Evolutionary conservation across 192 early-diverging fungal species (phyloP).

Genomic region (Coemansia sp.): DNA sequence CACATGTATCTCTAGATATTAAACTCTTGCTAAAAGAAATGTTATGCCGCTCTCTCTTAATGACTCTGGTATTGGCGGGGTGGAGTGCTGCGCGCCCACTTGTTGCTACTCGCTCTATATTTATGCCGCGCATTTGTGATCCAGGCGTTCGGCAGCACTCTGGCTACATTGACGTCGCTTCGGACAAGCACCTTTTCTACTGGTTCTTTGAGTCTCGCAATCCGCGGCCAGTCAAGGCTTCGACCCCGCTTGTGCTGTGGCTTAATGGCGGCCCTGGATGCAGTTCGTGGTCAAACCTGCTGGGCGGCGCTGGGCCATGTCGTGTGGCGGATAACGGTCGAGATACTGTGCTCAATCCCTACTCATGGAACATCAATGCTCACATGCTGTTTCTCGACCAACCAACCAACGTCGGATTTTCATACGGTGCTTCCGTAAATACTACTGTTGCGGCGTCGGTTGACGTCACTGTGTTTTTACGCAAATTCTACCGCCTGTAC

Average conservation of each 20-base stretch:
- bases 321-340: slow-evolving; percentile 71
- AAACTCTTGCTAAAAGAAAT: background rate
- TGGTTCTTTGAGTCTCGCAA: slow-evolving; percentile 95
- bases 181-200: slow-evolving; percentile 83
- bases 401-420: slow-evolving; percentile 89
- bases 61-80: background rate
- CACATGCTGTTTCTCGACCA: slow-evolving; percentile 83
- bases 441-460: slow-evolving; percentile 72
- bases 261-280: slow-evolving; percentile 87
- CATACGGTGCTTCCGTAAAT: slow-evolving; percentile 72
- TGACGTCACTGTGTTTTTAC: slow-evolving; percentile 86
- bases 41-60: background rate
- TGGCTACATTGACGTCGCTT: slow-evolving; percentile 69
- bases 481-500: slow-evolving; percentile 82
- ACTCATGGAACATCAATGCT: slow-evolving; percentile 88
- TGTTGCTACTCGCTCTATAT: background rate
- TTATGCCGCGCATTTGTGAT: slow-evolving; percentile 77
- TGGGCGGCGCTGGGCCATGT: slow-evolving; percentile 85
- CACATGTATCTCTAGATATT: background rate
- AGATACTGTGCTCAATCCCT: slow-evolving; percentile 67
- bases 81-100: slow-evolving; percentile 12
- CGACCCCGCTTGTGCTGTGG: slow-evolving; percentile 76
- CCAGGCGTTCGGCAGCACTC: slow-evolving; percentile 83
- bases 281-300: slow-evolving; percentile 69
- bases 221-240: slow-evolving; percentile 27